phyloP scores from a whole-genome alignment of 495 filamentous ascomycete genomes.

The Collariella sp. region DNA sequence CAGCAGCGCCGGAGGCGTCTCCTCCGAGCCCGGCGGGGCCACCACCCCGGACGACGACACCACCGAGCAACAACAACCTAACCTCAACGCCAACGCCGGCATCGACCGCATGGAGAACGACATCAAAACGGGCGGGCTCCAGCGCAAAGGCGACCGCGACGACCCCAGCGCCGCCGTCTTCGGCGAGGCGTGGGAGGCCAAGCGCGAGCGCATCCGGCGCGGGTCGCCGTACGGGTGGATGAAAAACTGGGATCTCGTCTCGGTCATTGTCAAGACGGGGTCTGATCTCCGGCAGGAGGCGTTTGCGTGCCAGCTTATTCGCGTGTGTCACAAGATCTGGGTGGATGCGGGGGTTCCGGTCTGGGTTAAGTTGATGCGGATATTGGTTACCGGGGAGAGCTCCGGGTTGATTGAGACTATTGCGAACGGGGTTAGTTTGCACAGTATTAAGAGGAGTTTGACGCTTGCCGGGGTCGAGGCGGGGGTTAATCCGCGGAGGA shows the following conservation, averaged over 20 bases:
- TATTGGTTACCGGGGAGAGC: conserved; percentile 68
- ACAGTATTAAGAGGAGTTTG: conserved; percentile 65
- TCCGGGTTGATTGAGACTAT: conserved; percentile 74
- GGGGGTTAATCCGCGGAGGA: conserved; percentile 54
- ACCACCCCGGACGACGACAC: conserved; percentile 32
- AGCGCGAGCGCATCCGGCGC: conserved; percentile 67
- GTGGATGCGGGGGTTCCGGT: conserved; percentile 59
- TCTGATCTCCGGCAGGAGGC: conserved; percentile 69
- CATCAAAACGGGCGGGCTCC: conserved; percentile 65
- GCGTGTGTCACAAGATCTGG: conserved; percentile 68
- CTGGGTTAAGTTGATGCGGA: conserved; percentile 73
- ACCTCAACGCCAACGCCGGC: conserved; percentile 54
- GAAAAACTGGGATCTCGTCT: conserved; percentile 72
- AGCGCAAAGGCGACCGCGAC: conserved; percentile 65
- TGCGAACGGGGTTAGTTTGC: conserved; percentile 67
- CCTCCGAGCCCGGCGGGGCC: too few species aligned
- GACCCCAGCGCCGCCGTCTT: conserved; percentile 75
- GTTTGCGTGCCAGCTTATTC: conserved; percentile 70
- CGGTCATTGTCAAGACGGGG: conserved; percentile 73
- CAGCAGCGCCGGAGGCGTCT: conserved; percentile 26
- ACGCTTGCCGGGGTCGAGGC: conserved; percentile 58
- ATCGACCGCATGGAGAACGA: conserved; percentile 76
- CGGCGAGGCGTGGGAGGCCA: conserved; percentile 66
- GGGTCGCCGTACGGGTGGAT: conserved; percentile 69
- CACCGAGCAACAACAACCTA: conserved; percentile 23